These are phyloP conservation scores for Ophiorrhiza pumila DNA, from an alignment of 257 asterid species.

Conservation along the genomic window DNA sequence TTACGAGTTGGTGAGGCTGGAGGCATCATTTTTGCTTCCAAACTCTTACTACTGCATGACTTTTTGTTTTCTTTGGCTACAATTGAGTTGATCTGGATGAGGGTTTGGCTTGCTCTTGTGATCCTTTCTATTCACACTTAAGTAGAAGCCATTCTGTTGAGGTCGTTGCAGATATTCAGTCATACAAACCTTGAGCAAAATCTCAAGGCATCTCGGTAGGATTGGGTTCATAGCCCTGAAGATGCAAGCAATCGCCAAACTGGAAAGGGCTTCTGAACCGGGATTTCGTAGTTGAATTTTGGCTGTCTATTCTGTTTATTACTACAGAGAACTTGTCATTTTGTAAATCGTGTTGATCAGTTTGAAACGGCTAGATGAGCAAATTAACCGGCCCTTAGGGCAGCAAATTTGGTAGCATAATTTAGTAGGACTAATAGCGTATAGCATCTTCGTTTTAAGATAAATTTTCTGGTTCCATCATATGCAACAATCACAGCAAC, in stretches of 20 bases:
- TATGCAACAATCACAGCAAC: neutral
- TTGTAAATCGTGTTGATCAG: neutral
- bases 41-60: neutral
- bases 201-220: neutral
- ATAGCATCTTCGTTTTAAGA: neutral
- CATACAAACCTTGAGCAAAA: neutral
- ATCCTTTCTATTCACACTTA: neutral
- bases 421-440: neutral
- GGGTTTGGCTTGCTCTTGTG: neutral
- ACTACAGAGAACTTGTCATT: neutral
- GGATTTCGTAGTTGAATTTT: neutral
- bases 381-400: neutral
- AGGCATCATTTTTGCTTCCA: neutral
- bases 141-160: neutral
- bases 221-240: no score
- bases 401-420: neutral
- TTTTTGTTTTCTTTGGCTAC: neutral
- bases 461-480: neutral
- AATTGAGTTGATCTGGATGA: neutral
- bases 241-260: no score
- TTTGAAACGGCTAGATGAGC: neutral
- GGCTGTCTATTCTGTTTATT: slow-evolving; percentile 2
- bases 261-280: neutral
- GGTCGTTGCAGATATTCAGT: neutral
- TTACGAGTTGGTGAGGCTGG: neutral